phyloP scores from a whole-genome alignment of 2,329 filamentous ascomycete genomes.

The Cytospora paraplurivora region DNA sequence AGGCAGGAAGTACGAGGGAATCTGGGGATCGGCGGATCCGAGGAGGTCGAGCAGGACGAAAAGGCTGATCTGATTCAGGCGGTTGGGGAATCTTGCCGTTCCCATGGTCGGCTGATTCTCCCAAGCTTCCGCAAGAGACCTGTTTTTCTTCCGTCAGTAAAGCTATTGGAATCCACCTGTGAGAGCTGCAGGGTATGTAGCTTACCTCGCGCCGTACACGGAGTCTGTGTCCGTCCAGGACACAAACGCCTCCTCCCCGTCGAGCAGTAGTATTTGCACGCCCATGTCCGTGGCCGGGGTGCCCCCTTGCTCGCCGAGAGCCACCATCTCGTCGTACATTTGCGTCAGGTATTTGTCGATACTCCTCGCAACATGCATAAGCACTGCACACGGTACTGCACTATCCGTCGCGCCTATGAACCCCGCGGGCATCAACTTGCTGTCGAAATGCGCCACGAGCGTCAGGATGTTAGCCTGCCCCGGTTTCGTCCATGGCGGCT shows the following conservation, averaged over 20 bases:
- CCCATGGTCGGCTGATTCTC: constrained; percentile 69
- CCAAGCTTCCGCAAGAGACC: constrained; percentile 80
- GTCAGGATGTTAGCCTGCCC: constrained; percentile 82
- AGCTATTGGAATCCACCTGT: neutral
- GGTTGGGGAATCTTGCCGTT: constrained; percentile 73
- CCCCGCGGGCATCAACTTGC: constrained; percentile 74
- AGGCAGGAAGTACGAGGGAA: constrained; percentile 65
- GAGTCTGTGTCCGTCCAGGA: constrained; percentile 81
- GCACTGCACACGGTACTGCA: constrained; percentile 89
- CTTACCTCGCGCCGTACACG: constrained; percentile 80
- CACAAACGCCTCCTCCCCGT: constrained; percentile 91
- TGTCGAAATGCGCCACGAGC: constrained; percentile 93
- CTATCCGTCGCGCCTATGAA: constrained; percentile 96
- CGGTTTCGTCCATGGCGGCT: constrained; percentile 76
- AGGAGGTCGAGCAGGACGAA: constrained; percentile 60
- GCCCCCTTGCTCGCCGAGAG: constrained; percentile 53
- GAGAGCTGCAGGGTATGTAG: neutral
- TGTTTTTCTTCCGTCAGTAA: constrained; percentile 29
- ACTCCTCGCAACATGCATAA: constrained; percentile 81
- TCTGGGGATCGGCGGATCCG: constrained; percentile 56
- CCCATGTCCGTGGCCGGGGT: constrained; percentile 75
- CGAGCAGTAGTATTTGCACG: constrained; percentile 85
- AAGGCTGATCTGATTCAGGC: constrained; percentile 77
- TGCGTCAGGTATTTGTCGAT: constrained; percentile 77
- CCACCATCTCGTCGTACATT: constrained; percentile 78